These are phyloP conservation scores for Rhizoclosmatium globosum DNA, from an alignment of 192 early-diverging fungal species.

Conservation along the genomic window DNA sequence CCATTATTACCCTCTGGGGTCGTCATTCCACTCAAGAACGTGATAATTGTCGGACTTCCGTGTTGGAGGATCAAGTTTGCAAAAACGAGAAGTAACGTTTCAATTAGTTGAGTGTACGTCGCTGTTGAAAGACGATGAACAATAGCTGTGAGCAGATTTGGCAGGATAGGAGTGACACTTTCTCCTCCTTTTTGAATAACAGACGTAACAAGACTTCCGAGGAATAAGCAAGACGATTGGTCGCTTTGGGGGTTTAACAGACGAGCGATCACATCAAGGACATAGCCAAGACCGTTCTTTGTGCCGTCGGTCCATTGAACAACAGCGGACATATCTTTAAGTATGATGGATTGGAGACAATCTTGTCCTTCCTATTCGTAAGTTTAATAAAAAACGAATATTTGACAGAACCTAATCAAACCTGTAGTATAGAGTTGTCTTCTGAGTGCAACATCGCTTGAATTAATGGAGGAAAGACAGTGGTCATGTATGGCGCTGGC, in stretches of 20 bases:
- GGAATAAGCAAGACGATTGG: constrained; percentile 79
- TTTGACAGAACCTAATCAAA: constrained; percentile 1
- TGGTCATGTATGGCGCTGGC: constrained; percentile 54
- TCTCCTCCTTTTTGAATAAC: constrained; percentile 60
- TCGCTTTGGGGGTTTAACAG: constrained; percentile 76
- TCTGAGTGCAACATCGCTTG: constrained; percentile 70
- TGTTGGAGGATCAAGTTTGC: constrained; percentile 84
- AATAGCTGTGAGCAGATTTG: constrained; percentile 82
- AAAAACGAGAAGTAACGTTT: constrained; percentile 87
- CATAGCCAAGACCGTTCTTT: constrained; percentile 77
- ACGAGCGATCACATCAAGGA: constrained; percentile 83
- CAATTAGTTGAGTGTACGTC: constrained; percentile 80
- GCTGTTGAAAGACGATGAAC: constrained; percentile 75
- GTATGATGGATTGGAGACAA: constrained; percentile 80
- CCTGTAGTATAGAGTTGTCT: constrained; percentile 84
- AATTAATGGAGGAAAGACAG: constrained; percentile 86
- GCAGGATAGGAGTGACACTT: constrained; percentile 69
- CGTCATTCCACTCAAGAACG: constrained; percentile 71
- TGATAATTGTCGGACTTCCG: constrained; percentile 66
- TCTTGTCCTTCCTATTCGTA: constrained; percentile 77
- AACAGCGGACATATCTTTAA: constrained; percentile 79
- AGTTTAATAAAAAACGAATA: not conserved
- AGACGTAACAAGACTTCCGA: constrained; percentile 17
- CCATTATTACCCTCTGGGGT: constrained; percentile 63
- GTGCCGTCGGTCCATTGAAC: constrained; percentile 69